phyloP scores from a whole-genome alignment of 257 asterid genomes.

The Nyctanthes arbortristis region DNA sequence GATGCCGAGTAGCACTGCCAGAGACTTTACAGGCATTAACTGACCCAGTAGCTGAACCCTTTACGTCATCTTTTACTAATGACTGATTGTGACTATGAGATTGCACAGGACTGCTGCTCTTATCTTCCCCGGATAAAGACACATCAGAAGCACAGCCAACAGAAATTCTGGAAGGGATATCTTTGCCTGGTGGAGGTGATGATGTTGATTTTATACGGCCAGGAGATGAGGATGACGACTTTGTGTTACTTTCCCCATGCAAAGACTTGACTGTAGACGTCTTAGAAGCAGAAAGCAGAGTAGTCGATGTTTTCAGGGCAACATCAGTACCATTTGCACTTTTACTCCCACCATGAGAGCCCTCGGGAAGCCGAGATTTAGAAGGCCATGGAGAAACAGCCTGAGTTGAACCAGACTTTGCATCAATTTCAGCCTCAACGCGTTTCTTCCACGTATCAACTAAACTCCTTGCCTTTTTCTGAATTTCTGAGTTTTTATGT shows the following conservation, averaged over 20 bases:
- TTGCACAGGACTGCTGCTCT: slow-evolving; percentile 50
- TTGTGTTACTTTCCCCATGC: slow-evolving; percentile 37
- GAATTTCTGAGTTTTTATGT: slow-evolving; percentile 55
- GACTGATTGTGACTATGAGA: slow-evolving; percentile 39
- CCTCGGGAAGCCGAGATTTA: slow-evolving; percentile 37
- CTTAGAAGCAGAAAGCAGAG: slow-evolving; percentile 43
- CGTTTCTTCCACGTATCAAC: slow-evolving; percentile 71
- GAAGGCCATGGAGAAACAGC: slow-evolving; percentile 39
- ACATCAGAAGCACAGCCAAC: slow-evolving; percentile 35
- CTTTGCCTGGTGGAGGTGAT: slow-evolving; percentile 47
- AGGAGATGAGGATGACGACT: slow-evolving; percentile 46
- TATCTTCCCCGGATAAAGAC: slow-evolving; percentile 39
- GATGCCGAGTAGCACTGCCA: slow-evolving; percentile 32
- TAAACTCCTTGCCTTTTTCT: slow-evolving; percentile 54
- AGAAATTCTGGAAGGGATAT: slow-evolving; percentile 36
- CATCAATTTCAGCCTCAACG: slow-evolving; percentile 64
- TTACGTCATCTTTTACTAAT: slow-evolving; percentile 40
- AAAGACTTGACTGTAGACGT: slow-evolving; percentile 36
- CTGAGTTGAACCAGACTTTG: slow-evolving; percentile 45
- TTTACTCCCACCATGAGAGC: slow-evolving; percentile 33
- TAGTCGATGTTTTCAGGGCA: slow-evolving; percentile 38
- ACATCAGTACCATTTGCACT: slow-evolving; percentile 44
- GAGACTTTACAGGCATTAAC: slow-evolving; percentile 33
- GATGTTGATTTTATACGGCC: slow-evolving; percentile 34
- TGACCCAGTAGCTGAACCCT: slow-evolving; percentile 37